A percentile compares a stretch with the other conserved stretches of the same genome.
Conservation (phyloP, 768 basidiomycete genomes). For the Stropharia rugosoannulata region DNA sequence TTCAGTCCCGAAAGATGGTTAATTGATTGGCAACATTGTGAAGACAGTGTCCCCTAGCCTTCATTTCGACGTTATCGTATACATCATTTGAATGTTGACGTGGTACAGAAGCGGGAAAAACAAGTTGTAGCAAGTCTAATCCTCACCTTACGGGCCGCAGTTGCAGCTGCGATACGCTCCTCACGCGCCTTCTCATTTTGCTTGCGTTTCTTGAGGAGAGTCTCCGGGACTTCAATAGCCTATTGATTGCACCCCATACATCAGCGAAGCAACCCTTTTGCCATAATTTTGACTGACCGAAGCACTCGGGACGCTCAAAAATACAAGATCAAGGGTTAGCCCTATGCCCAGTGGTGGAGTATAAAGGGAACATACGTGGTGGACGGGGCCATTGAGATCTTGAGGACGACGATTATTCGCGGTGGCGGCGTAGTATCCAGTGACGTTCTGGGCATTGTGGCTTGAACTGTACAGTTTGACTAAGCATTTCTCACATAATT, state of each 20-base stretch:
- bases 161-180: constrained; percentile 83
- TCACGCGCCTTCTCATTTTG: constrained; percentile 95
- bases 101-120: constrained; percentile 16
- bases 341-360: constrained; percentile 5
- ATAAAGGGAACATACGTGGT: constrained; percentile 47
- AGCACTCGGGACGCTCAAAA: constrained; percentile 52
- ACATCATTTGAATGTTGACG: constrained; percentile 58
- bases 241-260: constrained; percentile 28
- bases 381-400: constrained; percentile 55
- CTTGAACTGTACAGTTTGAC: constrained; percentile 47
- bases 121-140: constrained; percentile 7
- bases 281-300: constrained; percentile 41
- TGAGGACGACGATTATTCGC: constrained; percentile 42
- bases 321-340: constrained; percentile 2
- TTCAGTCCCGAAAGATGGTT: constrained; percentile 96
- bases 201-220: constrained; percentile 99
- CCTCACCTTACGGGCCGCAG: constrained; percentile 86
- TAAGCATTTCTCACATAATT: constrained; percentile 23
- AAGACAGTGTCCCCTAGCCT: constrained; percentile 69
- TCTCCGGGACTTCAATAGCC: constrained; percentile 98
- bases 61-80: constrained; percentile 70
- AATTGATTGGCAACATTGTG: constrained; percentile 77
- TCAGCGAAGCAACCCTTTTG: constrained; percentile 21
- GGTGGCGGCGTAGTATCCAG: constrained; percentile 18
- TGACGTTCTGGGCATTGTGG: constrained; percentile 30